Evolutionary conservation across 495 filamentous ascomycete species (phyloP).

Genomic region (Bacidia gigantensis): DNA sequence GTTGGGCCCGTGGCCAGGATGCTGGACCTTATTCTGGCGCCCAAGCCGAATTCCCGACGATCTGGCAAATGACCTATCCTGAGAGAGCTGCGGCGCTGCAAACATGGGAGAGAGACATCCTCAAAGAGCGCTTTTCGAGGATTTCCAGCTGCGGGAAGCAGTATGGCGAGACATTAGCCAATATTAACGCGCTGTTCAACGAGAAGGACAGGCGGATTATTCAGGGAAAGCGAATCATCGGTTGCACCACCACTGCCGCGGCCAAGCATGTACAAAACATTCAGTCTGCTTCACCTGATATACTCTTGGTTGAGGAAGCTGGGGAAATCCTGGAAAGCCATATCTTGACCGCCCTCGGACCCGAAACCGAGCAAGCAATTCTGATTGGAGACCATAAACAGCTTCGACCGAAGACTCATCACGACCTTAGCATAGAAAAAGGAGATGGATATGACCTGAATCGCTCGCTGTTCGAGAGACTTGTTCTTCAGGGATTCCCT

Average conservation of each 20-base stretch:
- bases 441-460: constrained; percentile 60
- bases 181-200: constrained; percentile 28
- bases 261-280: constrained; percentile 47
- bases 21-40: constrained; percentile 29
- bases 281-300: constrained; percentile 33
- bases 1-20: constrained; percentile 39
- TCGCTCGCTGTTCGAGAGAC: constrained; percentile 55
- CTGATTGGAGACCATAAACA: constrained; percentile 73
- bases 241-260: constrained; percentile 62
- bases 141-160: constrained; percentile 25
- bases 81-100: constrained; percentile 24
- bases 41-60: constrained; percentile 9
- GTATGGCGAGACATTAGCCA: constrained; percentile 31
- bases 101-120: constrained; percentile 37
- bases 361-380: constrained; percentile 50
- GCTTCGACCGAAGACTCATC: constrained; percentile 58
- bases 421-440: constrained; percentile 48
- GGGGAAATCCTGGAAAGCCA: constrained; percentile 68
- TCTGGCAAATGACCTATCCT: constrained; percentile 41
- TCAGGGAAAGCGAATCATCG: constrained; percentile 47
- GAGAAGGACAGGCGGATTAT: constrained; percentile 36
- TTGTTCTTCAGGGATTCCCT: constrained; percentile 41
- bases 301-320: constrained; percentile 62
- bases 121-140: constrained; percentile 32
- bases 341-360: constrained; percentile 46